Percentiles rank a stretch among this genome's conserved stretches.
These are phyloP conservation scores for Nepenthes gracilis DNA, from an alignment of 148 eudicot genomes.

Conservation along the genomic window DNA sequence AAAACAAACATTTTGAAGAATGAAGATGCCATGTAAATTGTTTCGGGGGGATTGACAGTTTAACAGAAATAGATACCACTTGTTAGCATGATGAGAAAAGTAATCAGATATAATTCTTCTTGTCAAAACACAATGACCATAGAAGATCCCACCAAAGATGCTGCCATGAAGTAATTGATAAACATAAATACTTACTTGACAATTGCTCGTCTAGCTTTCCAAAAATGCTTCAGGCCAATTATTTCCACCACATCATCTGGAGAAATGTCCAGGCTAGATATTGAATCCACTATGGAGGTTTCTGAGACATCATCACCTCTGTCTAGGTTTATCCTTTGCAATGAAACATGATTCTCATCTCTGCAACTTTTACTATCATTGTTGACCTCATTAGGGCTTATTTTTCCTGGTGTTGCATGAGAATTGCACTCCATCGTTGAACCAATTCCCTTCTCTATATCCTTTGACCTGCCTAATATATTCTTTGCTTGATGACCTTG, in stretches of 20 bases:
- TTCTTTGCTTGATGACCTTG: conserved; percentile 17
- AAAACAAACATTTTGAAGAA: too few species aligned
- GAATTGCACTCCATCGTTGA: too few species aligned
- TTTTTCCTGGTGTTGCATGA: conserved; percentile 13
- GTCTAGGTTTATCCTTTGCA: conserved; percentile 25
- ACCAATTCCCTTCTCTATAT: too few species aligned
- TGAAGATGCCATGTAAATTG: too few species aligned
- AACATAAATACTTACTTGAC: conserved; percentile 50
- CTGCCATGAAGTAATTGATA: neutral
- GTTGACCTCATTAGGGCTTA: conserved; percentile 15
- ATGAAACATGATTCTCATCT: conserved; percentile 18
- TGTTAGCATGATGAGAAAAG: too few species aligned
- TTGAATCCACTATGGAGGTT: conserved; percentile 56
- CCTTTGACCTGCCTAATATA: conserved; percentile 9
- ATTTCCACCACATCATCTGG: conserved; percentile 79
- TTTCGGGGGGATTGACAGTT: too few species aligned
- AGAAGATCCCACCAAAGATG: too few species aligned
- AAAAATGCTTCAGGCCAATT: conserved; percentile 82
- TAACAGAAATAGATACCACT: too few species aligned
- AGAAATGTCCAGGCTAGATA: conserved; percentile 46
- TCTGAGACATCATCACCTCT: conserved; percentile 58
- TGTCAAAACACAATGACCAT: too few species aligned
- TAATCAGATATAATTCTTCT: too few species aligned
- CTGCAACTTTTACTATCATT: conserved; percentile 16
- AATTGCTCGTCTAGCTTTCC: conserved; percentile 88